Conservation (phyloP, 2,329 filamentous ascomycete genomes). For the Aspergillus sp. region DNA sequence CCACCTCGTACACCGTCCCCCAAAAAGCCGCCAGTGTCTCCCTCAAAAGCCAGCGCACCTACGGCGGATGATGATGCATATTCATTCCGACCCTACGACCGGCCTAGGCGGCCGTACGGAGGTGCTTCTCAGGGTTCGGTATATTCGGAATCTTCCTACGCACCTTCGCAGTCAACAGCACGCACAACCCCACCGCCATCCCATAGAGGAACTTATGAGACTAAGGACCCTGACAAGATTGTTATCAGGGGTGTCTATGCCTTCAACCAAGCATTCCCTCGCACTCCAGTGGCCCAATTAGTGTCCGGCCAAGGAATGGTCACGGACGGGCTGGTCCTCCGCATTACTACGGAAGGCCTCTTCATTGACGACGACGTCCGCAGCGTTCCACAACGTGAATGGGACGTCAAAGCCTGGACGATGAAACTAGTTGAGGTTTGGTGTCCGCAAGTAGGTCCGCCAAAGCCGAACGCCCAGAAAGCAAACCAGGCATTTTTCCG, state of each 20-base stretch:
- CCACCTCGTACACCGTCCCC: conserved; percentile 40
- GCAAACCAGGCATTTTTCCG: conserved; percentile 34
- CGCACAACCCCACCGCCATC: conserved; percentile 82
- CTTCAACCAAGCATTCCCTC: conserved; percentile 85
- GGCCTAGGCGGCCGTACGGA: conserved; percentile 61
- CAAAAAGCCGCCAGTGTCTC: conserved; percentile 36
- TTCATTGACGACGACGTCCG: conserved; percentile 97
- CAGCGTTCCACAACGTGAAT: conserved; percentile 89
- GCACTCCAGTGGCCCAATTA: conserved; percentile 87
- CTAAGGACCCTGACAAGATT: conserved; percentile 92
- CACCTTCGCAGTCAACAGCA: conserved; percentile 78
- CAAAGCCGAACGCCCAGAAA: conserved; percentile 32
- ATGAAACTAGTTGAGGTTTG: conserved; percentile 89
- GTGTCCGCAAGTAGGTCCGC: conserved; percentile 62
- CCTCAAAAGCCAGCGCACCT: conserved; percentile 31
- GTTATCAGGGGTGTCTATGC: conserved; percentile 90
- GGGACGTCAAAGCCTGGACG: conserved; percentile 98
- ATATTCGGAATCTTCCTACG: conserved; percentile 83
- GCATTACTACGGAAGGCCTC: conserved; percentile 88
- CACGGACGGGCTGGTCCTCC: conserved; percentile 87
- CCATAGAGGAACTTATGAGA: conserved; percentile 74
- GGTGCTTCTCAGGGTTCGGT: conserved; percentile 66
- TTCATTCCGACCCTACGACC: conserved; percentile 77
- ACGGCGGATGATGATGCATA: conserved; percentile 64
- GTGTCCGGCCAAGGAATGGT: conserved; percentile 80